Evolutionary conservation across 1,284 basidiomycete genomes (phyloP).

Genomic region (Papiliotrema flavescens): DNA sequence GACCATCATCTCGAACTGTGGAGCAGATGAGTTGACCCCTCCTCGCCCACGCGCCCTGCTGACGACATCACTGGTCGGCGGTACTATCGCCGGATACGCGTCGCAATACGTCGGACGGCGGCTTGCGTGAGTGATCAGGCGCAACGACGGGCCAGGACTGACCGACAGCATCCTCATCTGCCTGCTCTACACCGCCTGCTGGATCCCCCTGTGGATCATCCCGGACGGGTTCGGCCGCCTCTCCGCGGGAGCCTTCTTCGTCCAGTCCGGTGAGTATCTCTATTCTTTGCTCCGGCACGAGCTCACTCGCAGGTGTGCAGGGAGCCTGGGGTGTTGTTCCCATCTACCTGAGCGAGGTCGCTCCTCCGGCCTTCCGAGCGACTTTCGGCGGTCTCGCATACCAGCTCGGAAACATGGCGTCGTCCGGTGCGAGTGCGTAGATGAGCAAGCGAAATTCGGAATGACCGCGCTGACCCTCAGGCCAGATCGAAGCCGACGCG

Average conservation of each 20-base stretch:
- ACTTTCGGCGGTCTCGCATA: constrained; percentile 90
- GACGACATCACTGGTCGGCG: constrained; percentile 56
- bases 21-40: not conserved
- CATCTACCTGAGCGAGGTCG: constrained; percentile 74
- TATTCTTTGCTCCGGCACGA: not conserved
- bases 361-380: constrained; percentile 78
- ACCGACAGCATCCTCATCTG: constrained; percentile 22
- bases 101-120: constrained; percentile 86
- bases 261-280: constrained; percentile 69
- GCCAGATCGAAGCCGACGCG: constrained; percentile 83
- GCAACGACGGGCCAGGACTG: not conserved
- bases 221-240: constrained; percentile 53
- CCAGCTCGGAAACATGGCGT: constrained; percentile 71
- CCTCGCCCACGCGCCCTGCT: not conserved
- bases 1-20: constrained; percentile 71
- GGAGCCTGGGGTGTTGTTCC: constrained; percentile 53
- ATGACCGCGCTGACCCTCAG: too few species aligned
- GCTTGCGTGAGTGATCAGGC: constrained; percentile 51
- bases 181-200: constrained; percentile 56
- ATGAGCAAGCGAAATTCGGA: too few species aligned
- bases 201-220: constrained; percentile 71
- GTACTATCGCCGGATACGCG: constrained; percentile 68
- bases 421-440: too few species aligned
- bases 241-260: constrained; percentile 53
- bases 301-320: constrained; percentile 24